phyloP scores from a whole-genome alignment of 2,329 filamentous ascomycete species.

The Aureobasidium sp. region DNA sequence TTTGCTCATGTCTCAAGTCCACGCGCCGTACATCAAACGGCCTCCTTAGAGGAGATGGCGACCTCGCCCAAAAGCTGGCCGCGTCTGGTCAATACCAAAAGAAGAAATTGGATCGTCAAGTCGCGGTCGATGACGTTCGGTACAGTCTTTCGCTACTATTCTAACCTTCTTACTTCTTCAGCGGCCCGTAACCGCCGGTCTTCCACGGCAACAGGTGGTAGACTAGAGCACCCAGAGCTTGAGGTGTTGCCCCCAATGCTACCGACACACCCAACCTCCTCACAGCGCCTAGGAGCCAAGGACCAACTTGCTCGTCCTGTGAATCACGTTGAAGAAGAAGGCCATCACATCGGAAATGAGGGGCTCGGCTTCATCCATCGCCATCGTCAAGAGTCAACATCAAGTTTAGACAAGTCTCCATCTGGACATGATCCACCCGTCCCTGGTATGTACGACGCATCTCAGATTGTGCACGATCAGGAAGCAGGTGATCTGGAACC shows the following conservation, averaged over 20 bases:
- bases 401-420: neutral
- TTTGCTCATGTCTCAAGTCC: slow-evolving; percentile 24
- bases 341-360: neutral
- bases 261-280: slow-evolving; percentile 3
- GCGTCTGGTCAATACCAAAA: slow-evolving; percentile 2
- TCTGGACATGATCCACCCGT: neutral
- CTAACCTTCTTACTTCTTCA: slow-evolving; percentile 37
- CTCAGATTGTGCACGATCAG: neutral
- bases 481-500: neutral
- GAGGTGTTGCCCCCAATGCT: slow-evolving; percentile 37
- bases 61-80: neutral
- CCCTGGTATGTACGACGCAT: neutral
- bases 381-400: neutral
- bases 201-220: slow-evolving; percentile 36
- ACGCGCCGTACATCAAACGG: neutral
- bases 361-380: neutral
- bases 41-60: neutral
- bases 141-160: slow-evolving; percentile 38
- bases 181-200: slow-evolving; percentile 40
- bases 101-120: slow-evolving; percentile 9
- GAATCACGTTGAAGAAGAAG: neutral
- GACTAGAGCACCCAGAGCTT: slow-evolving; percentile 41
- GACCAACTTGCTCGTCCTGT: neutral
- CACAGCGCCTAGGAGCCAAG: neutral
- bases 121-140: slow-evolving; percentile 18